Evolutionary conservation across 805 yeast genomes (phyloP), one percentile per base, ranked within the genome.

Genomic region (Cyberlindnera xylosilytica): DNA sequence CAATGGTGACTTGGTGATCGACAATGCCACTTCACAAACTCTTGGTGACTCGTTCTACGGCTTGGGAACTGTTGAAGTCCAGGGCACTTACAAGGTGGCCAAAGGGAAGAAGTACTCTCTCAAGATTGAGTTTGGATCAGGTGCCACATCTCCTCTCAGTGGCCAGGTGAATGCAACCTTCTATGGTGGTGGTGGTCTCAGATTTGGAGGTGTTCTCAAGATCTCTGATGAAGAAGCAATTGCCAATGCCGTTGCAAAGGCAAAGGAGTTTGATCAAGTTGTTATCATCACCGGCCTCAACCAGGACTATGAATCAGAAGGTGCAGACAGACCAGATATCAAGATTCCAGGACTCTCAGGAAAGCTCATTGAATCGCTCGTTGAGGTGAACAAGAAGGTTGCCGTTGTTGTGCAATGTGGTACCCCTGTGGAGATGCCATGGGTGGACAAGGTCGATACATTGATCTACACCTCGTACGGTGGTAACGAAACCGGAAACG

Each of bases 341-440:
- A 68, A 69, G 34, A 63, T 78, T 20, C 85, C 85, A 20, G 71
- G 73, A 12, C 49, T 55, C 34, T 70, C 73, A 20, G 68, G 73
- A 40, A 65, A 69, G 34, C 65, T 79, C 44, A 66, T 78, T 23
- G 58, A 52, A 20, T 74, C 66, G 10, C 69, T 79, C 10, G 44
- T 65, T 28, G 61, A 61, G 24, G 81, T 66, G 17, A 77, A 78
- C 50, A 67, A 71, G 20, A 73, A 78, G 50, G 67, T 74, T 2
- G 70, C 74, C 11, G 66, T 79, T 23, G 80, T 80, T 20, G 69
- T 73, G 51, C 82, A 79, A 54, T 69, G 79, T 3, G 85, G 85
- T 37, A 72, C 82, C 16, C 84, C 85, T 0, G 81, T 79, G 9
- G 69, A 74, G 29, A 58, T 79, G 65, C 82, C 82, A 20, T 78